Conservation (phyloP, 2,329 filamentous ascomycete genomes). For the Colletotrichum caudatum region DNA sequence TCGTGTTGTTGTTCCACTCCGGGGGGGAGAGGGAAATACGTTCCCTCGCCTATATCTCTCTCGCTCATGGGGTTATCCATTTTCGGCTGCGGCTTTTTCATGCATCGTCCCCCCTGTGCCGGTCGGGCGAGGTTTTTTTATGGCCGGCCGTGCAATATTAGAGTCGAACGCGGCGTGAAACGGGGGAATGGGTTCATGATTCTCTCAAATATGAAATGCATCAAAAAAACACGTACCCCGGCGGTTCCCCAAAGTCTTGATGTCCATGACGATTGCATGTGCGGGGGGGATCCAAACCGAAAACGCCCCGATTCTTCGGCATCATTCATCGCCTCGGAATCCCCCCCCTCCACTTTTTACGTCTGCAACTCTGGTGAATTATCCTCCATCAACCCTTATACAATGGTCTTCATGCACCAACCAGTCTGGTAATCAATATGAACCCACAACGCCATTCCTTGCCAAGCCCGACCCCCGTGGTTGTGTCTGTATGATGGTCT, state of each 20-base stretch:
- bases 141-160: conserved; percentile 37
- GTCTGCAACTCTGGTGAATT: neutral
- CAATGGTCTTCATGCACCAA: neutral
- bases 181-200: conserved; percentile 44
- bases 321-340: neutral
- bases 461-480: neutral
- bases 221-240: conserved; percentile 32
- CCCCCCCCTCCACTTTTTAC: neutral
- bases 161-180: conserved; percentile 43
- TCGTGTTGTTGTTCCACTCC: conserved; percentile 26
- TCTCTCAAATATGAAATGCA: conserved; percentile 44
- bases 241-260: conserved; percentile 15
- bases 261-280: conserved; percentile 8
- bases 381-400: neutral
- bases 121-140: conserved; percentile 23
- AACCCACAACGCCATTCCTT: neutral
- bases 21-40: conserved; percentile 5
- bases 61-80: conserved; percentile 27
- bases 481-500: too few species aligned
- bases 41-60: conserved; percentile 9
- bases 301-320: too few species aligned
- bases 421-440: neutral
- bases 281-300: neutral
- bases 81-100: conserved; percentile 31
- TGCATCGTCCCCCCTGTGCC: conserved; percentile 41